phyloP scores from a whole-genome alignment of 2,329 filamentous ascomycete genomes.

The Fusarium incarnatum region DNA sequence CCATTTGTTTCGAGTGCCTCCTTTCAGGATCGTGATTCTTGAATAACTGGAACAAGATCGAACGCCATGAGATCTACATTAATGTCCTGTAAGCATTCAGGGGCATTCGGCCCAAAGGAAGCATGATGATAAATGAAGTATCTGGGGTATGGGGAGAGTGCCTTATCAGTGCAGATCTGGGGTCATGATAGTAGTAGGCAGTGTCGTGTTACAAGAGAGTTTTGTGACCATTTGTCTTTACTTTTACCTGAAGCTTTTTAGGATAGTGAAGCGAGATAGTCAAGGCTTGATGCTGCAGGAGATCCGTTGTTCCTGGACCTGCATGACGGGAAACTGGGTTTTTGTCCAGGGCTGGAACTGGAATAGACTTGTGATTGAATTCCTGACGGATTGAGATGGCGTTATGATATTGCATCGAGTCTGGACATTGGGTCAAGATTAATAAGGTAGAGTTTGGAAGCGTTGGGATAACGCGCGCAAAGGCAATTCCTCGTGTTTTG shows the following conservation, averaged over 20 bases:
- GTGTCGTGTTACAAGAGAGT: not conserved
- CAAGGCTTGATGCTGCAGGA: not conserved
- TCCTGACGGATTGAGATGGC: not conserved
- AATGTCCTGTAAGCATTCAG: constrained; percentile 22
- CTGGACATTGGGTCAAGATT: not conserved
- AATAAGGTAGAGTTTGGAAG: not conserved
- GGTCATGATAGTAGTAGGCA: not conserved
- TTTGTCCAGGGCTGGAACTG: not conserved
- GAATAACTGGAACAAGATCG: not conserved
- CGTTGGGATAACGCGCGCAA: constrained; percentile 6
- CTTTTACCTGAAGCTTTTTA: constrained; percentile 31
- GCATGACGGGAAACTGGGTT: constrained; percentile 4
- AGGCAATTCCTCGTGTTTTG: not conserved
- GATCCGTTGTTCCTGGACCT: constrained; percentile 19
- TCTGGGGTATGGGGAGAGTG: constrained; percentile 25
- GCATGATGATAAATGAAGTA: constrained; percentile 1
- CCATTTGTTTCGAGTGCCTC: not conserved
- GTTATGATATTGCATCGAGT: not conserved
- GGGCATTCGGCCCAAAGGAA: constrained; percentile 21
- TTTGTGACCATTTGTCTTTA: constrained; percentile 36
- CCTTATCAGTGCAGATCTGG: constrained; percentile 40
- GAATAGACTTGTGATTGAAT: constrained; percentile 7
- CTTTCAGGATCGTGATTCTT: not conserved
- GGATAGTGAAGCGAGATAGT: constrained; percentile 3
- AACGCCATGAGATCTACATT: constrained; percentile 11